Base-by-base conservation (phyloP, 2,329 filamentous ascomycete genomes). In the Colletotrichum sp. region DNA sequence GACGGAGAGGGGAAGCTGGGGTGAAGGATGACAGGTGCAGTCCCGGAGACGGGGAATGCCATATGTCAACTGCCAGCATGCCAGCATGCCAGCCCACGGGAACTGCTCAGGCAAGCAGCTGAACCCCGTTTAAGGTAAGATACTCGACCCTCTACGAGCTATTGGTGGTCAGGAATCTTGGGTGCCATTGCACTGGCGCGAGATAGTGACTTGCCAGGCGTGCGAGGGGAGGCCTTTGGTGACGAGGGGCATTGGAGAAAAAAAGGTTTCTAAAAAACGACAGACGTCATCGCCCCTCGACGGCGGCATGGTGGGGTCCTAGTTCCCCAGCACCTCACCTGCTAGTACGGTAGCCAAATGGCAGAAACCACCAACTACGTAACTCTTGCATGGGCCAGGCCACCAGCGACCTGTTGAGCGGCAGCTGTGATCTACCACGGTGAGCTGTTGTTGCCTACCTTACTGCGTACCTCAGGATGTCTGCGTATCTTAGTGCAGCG, bases 271-370 rank as follows among this genome's bases (percentile, higher is more conserved):
- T 16, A n/a, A 36, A 36, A 59, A 28, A 24, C 39, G 49, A 32
- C 59, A 71, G 74, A 76, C 74, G 74, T 76, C 74, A 76, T 76
- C 70, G 69, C 64, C 70, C 69, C 73, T 76, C 70, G 57, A 26
- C 68, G 24, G 62, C 21, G n/a, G 55, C 68, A n/a, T 36, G 67
- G 74, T 76, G 74, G 74, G 70, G 74, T 74, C 9, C 59, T 52
- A 52, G n/a, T 52, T 18, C 21, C 55, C 34, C 18, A 30, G 49
- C 21, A 34, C 26, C 10, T 52, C 44, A 52, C 44, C 44, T 24
- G 44, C 44, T 52, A 52, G 44, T 13, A 52, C n/a, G n/a, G 44
- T 21, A 30, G 67, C 55, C 21, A 30, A 66, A 66, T 24, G 39
- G 63, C 57, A 36, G 62, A 62, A 63, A 64, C 21, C 26, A 76